Evolutionary conservation across 2,329 filamentous ascomycete genomes (phyloP), one percentile per base, ranked within the genome.

Genomic region (Pseudodiploospora longispora): DNA sequence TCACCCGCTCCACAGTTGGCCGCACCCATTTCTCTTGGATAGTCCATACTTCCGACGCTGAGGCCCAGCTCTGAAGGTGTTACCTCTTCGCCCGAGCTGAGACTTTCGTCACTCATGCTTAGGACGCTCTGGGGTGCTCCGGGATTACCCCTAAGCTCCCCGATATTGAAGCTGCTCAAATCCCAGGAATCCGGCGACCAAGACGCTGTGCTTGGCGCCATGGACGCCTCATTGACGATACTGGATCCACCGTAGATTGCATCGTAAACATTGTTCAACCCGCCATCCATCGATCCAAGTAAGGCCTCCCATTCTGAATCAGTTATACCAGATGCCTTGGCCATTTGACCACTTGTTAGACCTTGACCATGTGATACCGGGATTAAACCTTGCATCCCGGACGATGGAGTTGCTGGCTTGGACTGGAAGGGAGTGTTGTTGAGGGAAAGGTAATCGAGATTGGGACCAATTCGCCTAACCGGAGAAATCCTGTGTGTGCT

Each of bases 201-300:
- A 33, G 61, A 56, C 39, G 58, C 58, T 10, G 65, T 59, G 1
- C 62, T 54, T n/a, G 64, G 66, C 0, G 69, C 58, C 12, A 72
- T 63, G 8, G 72, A 64, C 27, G 72, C 67, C 31, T 71, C 66
- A 30, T 73, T 60, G 4, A 65, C 67, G 49, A 69, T 63, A 38
- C 70, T 71, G 7, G 75, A 73, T 0, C 84, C 84, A 33, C 85
- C 85, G 53, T 89, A 89, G 44, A 88, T 87, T 35, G 82, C 83
- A 57, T 88, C 83, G 62, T 87, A 93, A n/a, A 94, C 83, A 57
- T 91, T 94, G 43, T 82, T 79, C 51, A 83, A 76, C 1, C 87
- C 87, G 32, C 82, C 82, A 54, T 95, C 88, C 60, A 95, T 80
- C 27, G 83, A 83, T 4, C 84, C 82, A 2, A 95, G 73, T 1